These are phyloP conservation scores for Ceratocystis diversiconidia DNA, from an alignment of 2,329 filamentous ascomycete genomes.

Conservation along the genomic window DNA sequence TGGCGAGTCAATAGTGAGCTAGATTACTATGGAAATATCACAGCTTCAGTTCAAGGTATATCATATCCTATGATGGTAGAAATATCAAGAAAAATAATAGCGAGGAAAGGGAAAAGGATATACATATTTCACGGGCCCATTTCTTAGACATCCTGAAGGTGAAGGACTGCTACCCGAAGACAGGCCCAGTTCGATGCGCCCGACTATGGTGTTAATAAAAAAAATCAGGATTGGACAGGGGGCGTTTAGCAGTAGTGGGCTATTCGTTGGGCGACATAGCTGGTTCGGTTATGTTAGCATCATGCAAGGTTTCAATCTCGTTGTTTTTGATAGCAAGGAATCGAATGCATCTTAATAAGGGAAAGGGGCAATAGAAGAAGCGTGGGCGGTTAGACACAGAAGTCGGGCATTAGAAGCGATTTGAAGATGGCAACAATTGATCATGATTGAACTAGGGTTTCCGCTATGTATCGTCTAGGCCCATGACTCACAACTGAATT, in stretches of 20 bases:
- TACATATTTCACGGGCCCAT: not conserved
- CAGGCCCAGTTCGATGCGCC: not conserved
- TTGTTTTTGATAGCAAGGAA: not conserved
- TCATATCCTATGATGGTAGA: not conserved
- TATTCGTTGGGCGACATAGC: not conserved
- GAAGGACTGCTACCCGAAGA: not conserved
- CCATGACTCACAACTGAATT: too few relatives aligned
- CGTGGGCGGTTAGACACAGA: not conserved
- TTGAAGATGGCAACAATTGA: too few relatives aligned
- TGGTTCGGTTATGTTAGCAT: not conserved
- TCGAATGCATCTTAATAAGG: not conserved
- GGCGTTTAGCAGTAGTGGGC: not conserved
- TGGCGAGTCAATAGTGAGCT: not conserved
- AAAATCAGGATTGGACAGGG: not conserved
- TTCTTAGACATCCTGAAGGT: not conserved
- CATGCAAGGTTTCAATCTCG: not conserved
- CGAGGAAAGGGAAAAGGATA: not conserved
- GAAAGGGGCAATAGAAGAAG: not conserved
- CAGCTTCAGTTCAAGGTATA: not conserved
- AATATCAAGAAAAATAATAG: not conserved
- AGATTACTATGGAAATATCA: not conserved
- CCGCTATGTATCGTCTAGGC: too few relatives aligned
- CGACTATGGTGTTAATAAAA: conserved; percentile 6
- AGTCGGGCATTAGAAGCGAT: too few relatives aligned
- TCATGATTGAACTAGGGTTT: too few relatives aligned